These are phyloP conservation scores for Ustilago nuda DNA, from an alignment of 1,284 basidiomycete species.

Conservation along the genomic window DNA sequence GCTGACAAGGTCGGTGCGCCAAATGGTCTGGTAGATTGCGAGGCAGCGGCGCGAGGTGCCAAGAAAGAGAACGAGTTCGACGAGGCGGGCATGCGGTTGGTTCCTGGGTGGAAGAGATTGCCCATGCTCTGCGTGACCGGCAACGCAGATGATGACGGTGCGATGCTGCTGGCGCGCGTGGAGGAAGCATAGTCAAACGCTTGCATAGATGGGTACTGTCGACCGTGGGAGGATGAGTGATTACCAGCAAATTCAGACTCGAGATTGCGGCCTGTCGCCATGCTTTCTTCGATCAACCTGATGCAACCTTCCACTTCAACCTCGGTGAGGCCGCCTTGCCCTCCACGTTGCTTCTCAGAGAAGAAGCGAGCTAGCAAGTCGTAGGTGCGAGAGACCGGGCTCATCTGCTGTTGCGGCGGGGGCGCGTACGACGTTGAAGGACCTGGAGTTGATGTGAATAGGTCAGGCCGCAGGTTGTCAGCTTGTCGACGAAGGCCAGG, in stretches of 20 bases:
- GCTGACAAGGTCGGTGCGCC: conserved; percentile 14
- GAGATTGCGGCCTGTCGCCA: conserved; percentile 42
- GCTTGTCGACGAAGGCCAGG: conserved; percentile 44
- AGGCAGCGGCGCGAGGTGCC: conserved; percentile 33
- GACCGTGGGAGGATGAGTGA: conserved; percentile 7
- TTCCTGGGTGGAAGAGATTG: conserved; percentile 44
- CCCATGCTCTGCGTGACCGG: conserved; percentile 35
- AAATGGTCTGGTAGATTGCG: conserved; percentile 7
- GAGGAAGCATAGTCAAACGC: conserved; percentile 18
- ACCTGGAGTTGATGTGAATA: conserved; percentile 11
- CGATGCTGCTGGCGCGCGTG: conserved; percentile 44
- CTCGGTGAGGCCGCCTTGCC: conserved; percentile 49
- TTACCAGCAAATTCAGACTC: conserved; percentile 33
- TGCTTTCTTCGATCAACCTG: conserved; percentile 55
- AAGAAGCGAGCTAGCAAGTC: conserved; percentile 60
- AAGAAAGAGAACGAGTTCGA: conserved; percentile 47
- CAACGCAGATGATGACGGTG: conserved; percentile 18
- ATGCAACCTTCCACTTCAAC: conserved; percentile 60
- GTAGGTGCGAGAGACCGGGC: conserved; percentile 58
- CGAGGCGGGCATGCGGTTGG: conserved; percentile 28
- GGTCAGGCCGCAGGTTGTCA: background rate
- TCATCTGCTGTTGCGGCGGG: conserved; percentile 30
- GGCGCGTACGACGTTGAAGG: conserved; percentile 24
- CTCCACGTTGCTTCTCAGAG: conserved; percentile 52
- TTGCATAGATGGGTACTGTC: conserved; percentile 9